Evolutionary conservation across 129 eudicot genomes (phyloP).

Genomic region (Erigeron canadensis): DNA sequence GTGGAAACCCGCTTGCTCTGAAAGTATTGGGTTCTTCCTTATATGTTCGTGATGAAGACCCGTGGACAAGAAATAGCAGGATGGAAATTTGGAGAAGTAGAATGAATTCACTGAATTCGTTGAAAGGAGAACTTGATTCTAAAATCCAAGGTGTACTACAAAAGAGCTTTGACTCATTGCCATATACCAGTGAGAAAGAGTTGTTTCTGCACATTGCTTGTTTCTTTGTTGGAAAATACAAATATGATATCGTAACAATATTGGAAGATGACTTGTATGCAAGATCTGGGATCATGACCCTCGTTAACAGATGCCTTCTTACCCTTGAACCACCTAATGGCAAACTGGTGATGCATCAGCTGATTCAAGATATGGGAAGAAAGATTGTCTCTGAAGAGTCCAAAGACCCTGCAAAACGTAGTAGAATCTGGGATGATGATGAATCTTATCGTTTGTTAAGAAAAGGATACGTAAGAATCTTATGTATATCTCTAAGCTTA

Average conservation of each 20-base stretch:
- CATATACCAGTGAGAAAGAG: neutral
- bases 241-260: neutral
- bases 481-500: neutral
- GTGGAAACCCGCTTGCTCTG: constrained; percentile 18
- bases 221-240: neutral
- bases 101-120: neutral
- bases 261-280: neutral
- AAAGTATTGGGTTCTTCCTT: constrained; percentile 18
- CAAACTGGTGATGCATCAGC: neutral
- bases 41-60: constrained; percentile 13
- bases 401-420: constrained; percentile 8
- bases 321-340: neutral
- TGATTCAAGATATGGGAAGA: constrained; percentile 24
- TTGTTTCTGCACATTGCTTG: constrained; percentile 22
- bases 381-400: neutral
- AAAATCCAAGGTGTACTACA: constrained; percentile 8
- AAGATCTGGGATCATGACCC: constrained; percentile 1
- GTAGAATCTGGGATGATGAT: neutral
- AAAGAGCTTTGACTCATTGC: constrained; percentile 20
- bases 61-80: neutral
- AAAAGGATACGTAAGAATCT: constrained; percentile 30
- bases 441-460: constrained; percentile 12
- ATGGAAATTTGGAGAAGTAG: neutral
- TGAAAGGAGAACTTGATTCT: constrained; percentile 1
- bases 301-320: constrained; percentile 12